Base-by-base conservation (phyloP, 441 rosid genomes). In the Jatropha multifida region DNA sequence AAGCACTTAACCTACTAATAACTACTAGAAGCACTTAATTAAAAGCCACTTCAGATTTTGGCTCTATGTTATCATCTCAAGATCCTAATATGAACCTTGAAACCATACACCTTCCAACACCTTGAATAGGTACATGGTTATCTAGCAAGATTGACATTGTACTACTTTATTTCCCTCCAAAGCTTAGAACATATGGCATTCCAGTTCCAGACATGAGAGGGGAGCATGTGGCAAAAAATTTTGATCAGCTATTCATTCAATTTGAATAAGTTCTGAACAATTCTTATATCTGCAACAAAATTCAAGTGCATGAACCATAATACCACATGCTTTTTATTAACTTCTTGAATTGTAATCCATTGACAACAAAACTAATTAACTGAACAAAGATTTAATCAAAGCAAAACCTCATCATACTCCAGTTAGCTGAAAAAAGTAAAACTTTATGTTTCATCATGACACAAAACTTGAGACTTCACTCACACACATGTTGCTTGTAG, bases 401-500 rank as follows among this genome's bases (percentile, higher is more conserved):
- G 42, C 49, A 18, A 23, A 68, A 17, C 20, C 23, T 55, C 38
- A 12, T 8, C 8, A 3, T 10, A 13, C 37, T 55, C 26, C 37
- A 69, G n/a, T 51, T 10, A 38, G 65, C 41, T 11, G 37, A 66
- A 7, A 7, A 67, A 20, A 20, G 7, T 1, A 15, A 23, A 23
- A 14, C 11, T 26, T 64, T 56, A 12, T 14, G 63, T 60, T 62
- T 38, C 56, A 48, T 74, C 74, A 85, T 13, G 82, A 80, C 20
- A 76, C 71, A 65, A 52, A 82, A 77, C 72, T 74, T 32, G 91
- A 78, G 75, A 82, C 87, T 73, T 91, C 94, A 79, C 86, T 81
- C 66, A 88, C 92, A 46, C 87, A 55, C 95, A 92, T 85, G 76
- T 26, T 82, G 85, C 92, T 81, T 2, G 96, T 88, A 74, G 76